Evolutionary conservation across 768 basidiomycete species (phyloP), one percentile per base, ranked within the genome.

Genomic region (Boletus barrowsii): DNA sequence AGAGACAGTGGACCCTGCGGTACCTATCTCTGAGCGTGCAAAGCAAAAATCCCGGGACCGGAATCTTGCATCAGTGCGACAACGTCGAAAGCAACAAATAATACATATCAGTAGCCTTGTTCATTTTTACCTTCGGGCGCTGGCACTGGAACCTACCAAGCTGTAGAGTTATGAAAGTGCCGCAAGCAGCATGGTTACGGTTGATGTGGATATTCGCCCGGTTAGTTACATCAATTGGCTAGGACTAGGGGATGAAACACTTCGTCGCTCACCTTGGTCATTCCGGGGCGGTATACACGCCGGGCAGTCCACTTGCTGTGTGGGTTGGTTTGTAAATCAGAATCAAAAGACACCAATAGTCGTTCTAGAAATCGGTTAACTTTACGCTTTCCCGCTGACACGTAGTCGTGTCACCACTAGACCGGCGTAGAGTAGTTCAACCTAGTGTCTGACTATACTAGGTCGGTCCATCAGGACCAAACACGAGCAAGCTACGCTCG

Each of bases 111-210:
- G n/a, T n/a, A n/a, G 37, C 33, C 17, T 40, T 46, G 24, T 24
- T 29, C 50, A 51, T 49, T 51, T 47, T 35, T 11, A 49, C 40
- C 26, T 42, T 40, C 20, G 18, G 35, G 48, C 56, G 54, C 50
- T 33, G 13, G 30, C 35, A 49, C 60, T 56, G 65, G 60, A 62
- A 33, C 47, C 30, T 10, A 42, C 64, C 65, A 66, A 56, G 65
- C 65, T 66, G 65, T 66, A 50, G 51, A 53, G 3, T 49, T 36
- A 39, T 15, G n/a, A 37, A 49, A 14, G 14, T 8, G 18, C 41
- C 30, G 24, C 32, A 15, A 20, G 13, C 5, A 35, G 2, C 26
- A 36, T 36, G 14, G 33, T 29, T 15, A 14, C 17, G 8, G 35
- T 0, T 9, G 1, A 46, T 44, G 5, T 17, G 42, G 15, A 29